Conservation (phyloP, 2,329 filamentous ascomycete species). For the Cladobotryum protrusum region DNA sequence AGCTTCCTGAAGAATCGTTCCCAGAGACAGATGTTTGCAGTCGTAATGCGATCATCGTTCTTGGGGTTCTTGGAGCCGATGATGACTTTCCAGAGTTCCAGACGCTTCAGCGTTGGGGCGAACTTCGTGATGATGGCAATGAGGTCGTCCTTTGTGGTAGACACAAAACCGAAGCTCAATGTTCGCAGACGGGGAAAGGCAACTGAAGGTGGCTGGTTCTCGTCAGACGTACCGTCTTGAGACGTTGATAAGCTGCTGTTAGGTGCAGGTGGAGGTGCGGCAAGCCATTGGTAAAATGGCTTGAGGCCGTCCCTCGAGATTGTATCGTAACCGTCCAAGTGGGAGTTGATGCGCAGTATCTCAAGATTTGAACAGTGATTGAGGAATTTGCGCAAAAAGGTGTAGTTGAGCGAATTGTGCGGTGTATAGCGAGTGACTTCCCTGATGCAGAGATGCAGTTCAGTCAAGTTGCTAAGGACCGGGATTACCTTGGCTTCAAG, state of each 20-base stretch:
- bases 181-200: constrained; percentile 29
- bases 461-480: constrained; percentile 40
- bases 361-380: constrained; percentile 33
- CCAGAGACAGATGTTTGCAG: constrained; percentile 32
- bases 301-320: neutral
- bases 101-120: constrained; percentile 33
- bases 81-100: constrained; percentile 42
- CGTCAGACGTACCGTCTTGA: no score
- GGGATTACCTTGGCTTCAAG: constrained; percentile 30
- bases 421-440: constrained; percentile 4
- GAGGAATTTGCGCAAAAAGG: constrained; percentile 21
- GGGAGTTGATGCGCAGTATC: constrained; percentile 46
- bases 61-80: constrained; percentile 14
- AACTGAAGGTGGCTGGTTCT: constrained; percentile 18
- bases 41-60: neutral
- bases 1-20: constrained; percentile 30
- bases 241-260: no score
- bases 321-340: neutral
- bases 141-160: constrained; percentile 23
- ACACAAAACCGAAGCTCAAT: constrained; percentile 39
- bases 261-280: neutral
- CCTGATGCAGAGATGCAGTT: constrained; percentile 30
- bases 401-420: neutral
- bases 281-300: neutral
- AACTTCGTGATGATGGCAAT: constrained; percentile 35